Evolutionary conservation across 2,329 filamentous ascomycete species (phyloP).

Genomic region (Pseudomassariella vexata): DNA sequence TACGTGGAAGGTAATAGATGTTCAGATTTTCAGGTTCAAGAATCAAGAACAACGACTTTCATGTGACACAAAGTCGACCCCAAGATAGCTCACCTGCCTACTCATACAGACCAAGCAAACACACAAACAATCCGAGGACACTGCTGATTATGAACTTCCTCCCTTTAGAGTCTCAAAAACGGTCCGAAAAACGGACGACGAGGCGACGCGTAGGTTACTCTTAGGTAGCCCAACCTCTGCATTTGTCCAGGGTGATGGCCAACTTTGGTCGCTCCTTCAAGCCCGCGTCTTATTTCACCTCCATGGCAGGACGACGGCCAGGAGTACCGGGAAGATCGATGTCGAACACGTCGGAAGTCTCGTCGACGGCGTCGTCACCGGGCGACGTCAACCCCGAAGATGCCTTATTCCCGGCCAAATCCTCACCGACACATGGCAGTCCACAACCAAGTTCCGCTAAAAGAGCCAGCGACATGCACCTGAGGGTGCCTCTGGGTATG

Average conservation of each 20-base stretch:
- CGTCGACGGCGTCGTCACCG: slow-evolving; percentile 26
- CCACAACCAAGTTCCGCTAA: slow-evolving; percentile 10
- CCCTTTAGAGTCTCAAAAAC: no score
- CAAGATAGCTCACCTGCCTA: no score
- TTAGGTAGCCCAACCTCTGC: no score
- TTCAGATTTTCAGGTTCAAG: no score
- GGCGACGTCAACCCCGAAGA: slow-evolving; percentile 24
- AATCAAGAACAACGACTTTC: no score
- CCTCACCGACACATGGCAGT: slow-evolving; percentile 21
- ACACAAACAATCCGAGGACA: no score
- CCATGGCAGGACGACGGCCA: slow-evolving; percentile 34
- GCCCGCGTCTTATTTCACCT: slow-evolving; percentile 36
- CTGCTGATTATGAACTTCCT: slow-evolving; percentile 5
- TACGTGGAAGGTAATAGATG: no score
- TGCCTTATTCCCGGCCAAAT: slow-evolving; percentile 28
- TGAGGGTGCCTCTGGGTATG: slow-evolving; percentile 11
- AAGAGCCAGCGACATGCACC: slow-evolving; percentile 12
- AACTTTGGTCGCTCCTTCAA: slow-evolving; percentile 45
- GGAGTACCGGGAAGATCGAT: slow-evolving; percentile 35
- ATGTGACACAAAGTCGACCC: no score
- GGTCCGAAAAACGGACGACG: no score
- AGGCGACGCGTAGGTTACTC: no score
- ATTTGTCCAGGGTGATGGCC: slow-evolving; percentile 32
- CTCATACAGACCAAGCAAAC: no score
- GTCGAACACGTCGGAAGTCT: slow-evolving; percentile 43